A percentile compares a stretch with the other conserved stretches of the same genome.
These are phyloP conservation scores for Trichoderma orchidacearum DNA, from an alignment of 495 filamentous ascomycete genomes.

Conservation along the genomic window DNA sequence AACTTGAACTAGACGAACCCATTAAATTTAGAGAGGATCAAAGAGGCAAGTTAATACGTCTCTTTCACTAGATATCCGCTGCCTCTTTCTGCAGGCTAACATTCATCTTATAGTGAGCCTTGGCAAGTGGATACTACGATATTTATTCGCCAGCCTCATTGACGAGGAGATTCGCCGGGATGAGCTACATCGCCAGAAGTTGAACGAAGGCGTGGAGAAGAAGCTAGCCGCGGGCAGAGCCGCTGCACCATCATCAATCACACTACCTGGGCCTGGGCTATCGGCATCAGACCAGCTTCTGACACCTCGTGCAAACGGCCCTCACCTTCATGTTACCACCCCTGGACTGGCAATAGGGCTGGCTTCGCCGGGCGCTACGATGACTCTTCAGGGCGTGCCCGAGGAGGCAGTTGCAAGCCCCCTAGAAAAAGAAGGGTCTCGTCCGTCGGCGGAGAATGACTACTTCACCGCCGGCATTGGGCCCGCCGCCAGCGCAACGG, in stretches of 20 bases:
- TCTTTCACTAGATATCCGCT: background rate
- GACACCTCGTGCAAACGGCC: constrained; percentile 54
- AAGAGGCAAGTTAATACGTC: constrained; percentile 52
- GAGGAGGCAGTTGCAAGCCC: constrained; percentile 15
- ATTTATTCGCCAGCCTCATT: constrained; percentile 80
- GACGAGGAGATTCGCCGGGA: constrained; percentile 82
- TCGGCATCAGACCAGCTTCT: constrained; percentile 26
- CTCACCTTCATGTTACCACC: constrained; percentile 41
- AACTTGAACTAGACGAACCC: constrained; percentile 55
- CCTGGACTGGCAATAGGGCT: constrained; percentile 66
- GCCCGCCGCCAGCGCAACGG: constrained; percentile 24
- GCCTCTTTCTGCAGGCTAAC: constrained; percentile 2
- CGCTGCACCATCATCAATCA: constrained; percentile 51
- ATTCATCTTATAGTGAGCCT: constrained; percentile 57
- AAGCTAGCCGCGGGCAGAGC: constrained; percentile 33
- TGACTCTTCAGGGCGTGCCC: constrained; percentile 27
- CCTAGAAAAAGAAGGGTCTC: constrained; percentile 23
- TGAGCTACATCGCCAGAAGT: constrained; percentile 49
- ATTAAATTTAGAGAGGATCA: constrained; percentile 85
- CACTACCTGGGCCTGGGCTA: constrained; percentile 46
- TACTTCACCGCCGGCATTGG: constrained; percentile 32
- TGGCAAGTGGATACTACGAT: constrained; percentile 91
- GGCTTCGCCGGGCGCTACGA: constrained; percentile 49
- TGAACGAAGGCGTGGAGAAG: constrained; percentile 49
- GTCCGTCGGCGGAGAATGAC: constrained; percentile 28